These are phyloP conservation scores for Cystobasidium sp. DNA, from an alignment of 1,284 basidiomycete genomes.

Conservation along the genomic window DNA sequence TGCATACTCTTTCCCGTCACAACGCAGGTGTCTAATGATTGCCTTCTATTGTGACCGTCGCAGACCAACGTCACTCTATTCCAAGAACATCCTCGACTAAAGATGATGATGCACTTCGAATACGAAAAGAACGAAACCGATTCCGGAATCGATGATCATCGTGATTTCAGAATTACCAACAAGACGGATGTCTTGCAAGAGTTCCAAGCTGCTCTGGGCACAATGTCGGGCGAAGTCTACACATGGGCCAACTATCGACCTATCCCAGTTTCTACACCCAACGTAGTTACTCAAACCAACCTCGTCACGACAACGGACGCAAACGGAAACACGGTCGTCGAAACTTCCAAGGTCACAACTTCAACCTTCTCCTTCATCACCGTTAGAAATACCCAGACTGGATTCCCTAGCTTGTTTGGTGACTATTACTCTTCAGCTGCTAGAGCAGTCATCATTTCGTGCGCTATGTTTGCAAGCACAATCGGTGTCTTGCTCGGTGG, in stretches of 20 bases:
- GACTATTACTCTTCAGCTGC: slow-evolving; percentile 11
- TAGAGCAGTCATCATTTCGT: slow-evolving; percentile 16
- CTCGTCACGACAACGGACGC: slow-evolving; percentile 36
- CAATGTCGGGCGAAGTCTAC: slow-evolving; percentile 16
- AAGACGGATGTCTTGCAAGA: slow-evolving; percentile 46
- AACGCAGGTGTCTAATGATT: too few relatives aligned
- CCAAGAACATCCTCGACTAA: slow-evolving; percentile 39
- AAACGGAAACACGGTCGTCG: slow-evolving; percentile 13
- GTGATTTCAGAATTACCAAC: slow-evolving; percentile 52
- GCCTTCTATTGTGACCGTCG: too few relatives aligned
- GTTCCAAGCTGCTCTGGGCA: slow-evolving; percentile 47
- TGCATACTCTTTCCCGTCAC: too few relatives aligned
- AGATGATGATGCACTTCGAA: slow-evolving; percentile 53
- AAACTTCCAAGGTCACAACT: slow-evolving; percentile 20
- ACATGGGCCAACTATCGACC: slow-evolving; percentile 39
- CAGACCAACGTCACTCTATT: slow-evolving; percentile 44
- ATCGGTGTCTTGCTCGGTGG: slow-evolving; percentile 19
- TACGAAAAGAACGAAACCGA: slow-evolving; percentile 52
- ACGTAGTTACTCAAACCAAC: slow-evolving; percentile 33
- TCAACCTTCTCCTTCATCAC: slow-evolving; percentile 45
- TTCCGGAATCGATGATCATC: slow-evolving; percentile 46
- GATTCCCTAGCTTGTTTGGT: slow-evolving; percentile 43
- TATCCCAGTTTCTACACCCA: slow-evolving; percentile 37
- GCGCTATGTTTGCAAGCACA: slow-evolving; percentile 34
- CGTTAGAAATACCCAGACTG: slow-evolving; percentile 39